A percentile compares a stretch with the other conserved stretches of the same genome.
Conservation (phyloP, 139 green algal genomes). For the Chlamydomonas urium region DNA sequence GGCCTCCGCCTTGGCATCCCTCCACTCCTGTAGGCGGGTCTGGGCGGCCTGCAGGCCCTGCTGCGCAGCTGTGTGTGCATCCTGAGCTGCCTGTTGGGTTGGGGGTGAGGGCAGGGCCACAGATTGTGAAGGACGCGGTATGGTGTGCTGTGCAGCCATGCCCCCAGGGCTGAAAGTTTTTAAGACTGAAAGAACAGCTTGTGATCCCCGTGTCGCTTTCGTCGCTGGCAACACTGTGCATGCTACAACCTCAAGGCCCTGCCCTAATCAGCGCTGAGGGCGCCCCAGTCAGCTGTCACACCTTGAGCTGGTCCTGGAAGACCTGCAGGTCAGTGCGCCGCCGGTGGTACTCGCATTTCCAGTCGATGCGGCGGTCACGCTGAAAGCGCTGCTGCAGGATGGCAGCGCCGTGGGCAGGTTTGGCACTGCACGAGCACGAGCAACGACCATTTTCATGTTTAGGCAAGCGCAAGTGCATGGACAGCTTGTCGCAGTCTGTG, state of each 20-base stretch:
- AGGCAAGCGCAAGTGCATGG: no score
- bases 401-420: not conserved
- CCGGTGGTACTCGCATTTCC: slow-evolving; percentile 44
- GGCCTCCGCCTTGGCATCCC: not conserved
- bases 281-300: slow-evolving; percentile 37
- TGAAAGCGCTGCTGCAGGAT: slow-evolving; percentile 35
- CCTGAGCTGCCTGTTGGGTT: not conserved
- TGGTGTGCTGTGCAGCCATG: no score
- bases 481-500: no score
- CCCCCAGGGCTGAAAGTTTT: no score
- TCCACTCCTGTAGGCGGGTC: not conserved
- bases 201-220: no score
- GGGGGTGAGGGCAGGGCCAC: no score
- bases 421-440: slow-evolving; percentile 21
- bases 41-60: not conserved
- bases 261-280: no score
- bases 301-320: slow-evolving; percentile 19
- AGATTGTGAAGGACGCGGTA: no score
- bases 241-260: no score
- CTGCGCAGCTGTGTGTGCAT: not conserved
- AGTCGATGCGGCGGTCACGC: slow-evolving; percentile 34
- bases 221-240: no score
- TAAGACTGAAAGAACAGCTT: no score
- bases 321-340: slow-evolving; percentile 14
- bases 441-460: not conserved